Evolutionary conservation across 352 stramenopile species (phyloP).

Genomic region (Phytophthora parvispora): DNA sequence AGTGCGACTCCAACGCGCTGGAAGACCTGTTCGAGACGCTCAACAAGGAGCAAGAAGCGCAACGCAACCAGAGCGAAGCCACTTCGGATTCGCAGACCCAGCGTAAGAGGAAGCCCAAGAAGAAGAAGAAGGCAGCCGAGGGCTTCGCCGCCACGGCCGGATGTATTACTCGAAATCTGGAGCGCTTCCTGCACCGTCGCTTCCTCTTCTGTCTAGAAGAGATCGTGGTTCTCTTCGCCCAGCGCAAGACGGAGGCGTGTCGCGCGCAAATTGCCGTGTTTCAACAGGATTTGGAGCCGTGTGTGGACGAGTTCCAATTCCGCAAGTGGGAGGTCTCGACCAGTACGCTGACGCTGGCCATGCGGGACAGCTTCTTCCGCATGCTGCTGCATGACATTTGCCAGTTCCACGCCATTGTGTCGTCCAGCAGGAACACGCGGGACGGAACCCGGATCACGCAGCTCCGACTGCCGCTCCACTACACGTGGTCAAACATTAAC

Average conservation of each 20-base stretch:
- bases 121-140: slow-evolving; percentile 37
- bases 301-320: slow-evolving; percentile 45
- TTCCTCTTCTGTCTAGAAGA: slow-evolving; percentile 87
- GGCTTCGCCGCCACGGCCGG: slow-evolving; percentile 20
- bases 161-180: slow-evolving; percentile 46
- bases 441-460: slow-evolving; percentile 81
- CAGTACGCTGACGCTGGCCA: slow-evolving; percentile 70
- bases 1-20: slow-evolving; percentile 62
- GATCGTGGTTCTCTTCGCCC: slow-evolving; percentile 79
- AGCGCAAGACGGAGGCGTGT: slow-evolving; percentile 74
- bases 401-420: slow-evolving; percentile 74
- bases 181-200: slow-evolving; percentile 75
- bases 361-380: slow-evolving; percentile 80
- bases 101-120: slow-evolving; percentile 38
- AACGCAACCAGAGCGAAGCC: slow-evolving; percentile 16
- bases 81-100: slow-evolving; percentile 8
- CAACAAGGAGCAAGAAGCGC: slow-evolving; percentile 37
- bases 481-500: slow-evolving; percentile 52
- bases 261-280: slow-evolving; percentile 54
- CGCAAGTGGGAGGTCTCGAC: slow-evolving; percentile 80
- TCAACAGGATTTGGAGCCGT: slow-evolving; percentile 67
- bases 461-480: slow-evolving; percentile 72
- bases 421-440: slow-evolving; percentile 70
- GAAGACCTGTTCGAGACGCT: slow-evolving; percentile 71
- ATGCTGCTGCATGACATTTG: slow-evolving; percentile 80